Conservation (phyloP, 2,329 filamentous ascomycete species). For the Aspergillus tamarii region DNA sequence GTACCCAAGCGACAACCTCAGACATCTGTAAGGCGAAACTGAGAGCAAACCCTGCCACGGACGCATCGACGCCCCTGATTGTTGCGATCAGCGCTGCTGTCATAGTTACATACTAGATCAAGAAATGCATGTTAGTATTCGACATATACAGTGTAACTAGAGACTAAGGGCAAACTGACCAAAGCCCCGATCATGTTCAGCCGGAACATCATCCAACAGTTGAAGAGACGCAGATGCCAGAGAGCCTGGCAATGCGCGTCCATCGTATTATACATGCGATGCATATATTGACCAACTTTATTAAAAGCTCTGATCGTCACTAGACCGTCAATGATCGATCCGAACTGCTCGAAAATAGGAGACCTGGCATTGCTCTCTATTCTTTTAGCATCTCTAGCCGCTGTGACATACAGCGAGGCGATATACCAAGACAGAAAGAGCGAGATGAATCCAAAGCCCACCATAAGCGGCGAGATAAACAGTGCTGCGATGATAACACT, state of each 20-base stretch:
- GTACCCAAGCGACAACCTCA: conserved; percentile 64
- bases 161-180: neutral
- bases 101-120: conserved; percentile 62
- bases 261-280: conserved; percentile 62
- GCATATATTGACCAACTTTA: conserved; percentile 67
- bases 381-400: conserved; percentile 72
- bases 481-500: conserved; percentile 59
- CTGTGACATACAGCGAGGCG: conserved; percentile 65
- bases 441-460: conserved; percentile 9
- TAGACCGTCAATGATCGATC: conserved; percentile 70
- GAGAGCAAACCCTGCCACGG: conserved; percentile 75
- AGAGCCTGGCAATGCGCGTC: conserved; percentile 16
- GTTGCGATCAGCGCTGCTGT: conserved; percentile 68
- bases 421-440: conserved; percentile 8
- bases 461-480: conserved; percentile 7
- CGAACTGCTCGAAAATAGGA: conserved; percentile 78
- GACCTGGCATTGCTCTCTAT: conserved; percentile 75
- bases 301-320: conserved; percentile 73
- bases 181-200: conserved; percentile 65
- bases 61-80: conserved; percentile 65
- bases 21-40: conserved; percentile 74
- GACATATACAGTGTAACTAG: neutral
- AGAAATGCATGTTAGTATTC: conserved; percentile 34
- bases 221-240: conserved; percentile 69
- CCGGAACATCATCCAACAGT: conserved; percentile 74